Base-by-base conservation (phyloP, 2,329 filamentous ascomycete species). In the Fusarium torulosum region DNA sequence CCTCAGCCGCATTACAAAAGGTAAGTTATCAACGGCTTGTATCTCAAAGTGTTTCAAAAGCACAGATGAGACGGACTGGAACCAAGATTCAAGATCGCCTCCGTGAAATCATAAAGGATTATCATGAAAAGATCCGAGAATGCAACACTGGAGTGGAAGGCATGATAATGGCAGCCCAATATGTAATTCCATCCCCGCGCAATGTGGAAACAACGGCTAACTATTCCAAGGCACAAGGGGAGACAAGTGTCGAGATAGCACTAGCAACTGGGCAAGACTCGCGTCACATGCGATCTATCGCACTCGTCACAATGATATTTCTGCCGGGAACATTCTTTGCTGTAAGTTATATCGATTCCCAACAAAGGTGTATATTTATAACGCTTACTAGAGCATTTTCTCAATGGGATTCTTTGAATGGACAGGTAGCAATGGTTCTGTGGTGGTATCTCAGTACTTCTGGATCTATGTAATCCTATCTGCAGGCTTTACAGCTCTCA, bases 171-270 rank as follows among this genome's bases (percentile, higher is more conserved):
- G 52, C 60, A 2, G 61, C 63, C 3, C 49, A 52, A 20, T 52
- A 38, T 25, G 49, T 52, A 43, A 33, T 37, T 25, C 4, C 2
- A 19, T 4, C 2, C 9, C 31, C 7, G 4, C 1, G 4, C 11
- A 2, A 15, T 4, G 3, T 31, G 2, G 1, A 20, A 7, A 23
- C 15, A 17, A 15, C 14, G 23, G 23, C 23, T 25, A 25, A 25
- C 23, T 5, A 2, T 14, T 0, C 25, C 3, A 8, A 59, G 54
- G 54, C 60, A 6, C 51, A 64, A 45, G 62, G 62, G 1, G 53
- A 65, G 21, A 67, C 60, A 2, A 67, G 46, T 4, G 41, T 64
- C 6, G 60, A 60, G 14, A 67, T 67, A 13, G 60, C 55, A 9
- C 2, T 56, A 3, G 60, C 51, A 5, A 49, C 55, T 1, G 55